A percentile compares a stretch with the other conserved stretches of the same genome.
phyloP scores from a whole-genome alignment of 768 basidiomycete genomes.

The Trametopsis cervina region DNA sequence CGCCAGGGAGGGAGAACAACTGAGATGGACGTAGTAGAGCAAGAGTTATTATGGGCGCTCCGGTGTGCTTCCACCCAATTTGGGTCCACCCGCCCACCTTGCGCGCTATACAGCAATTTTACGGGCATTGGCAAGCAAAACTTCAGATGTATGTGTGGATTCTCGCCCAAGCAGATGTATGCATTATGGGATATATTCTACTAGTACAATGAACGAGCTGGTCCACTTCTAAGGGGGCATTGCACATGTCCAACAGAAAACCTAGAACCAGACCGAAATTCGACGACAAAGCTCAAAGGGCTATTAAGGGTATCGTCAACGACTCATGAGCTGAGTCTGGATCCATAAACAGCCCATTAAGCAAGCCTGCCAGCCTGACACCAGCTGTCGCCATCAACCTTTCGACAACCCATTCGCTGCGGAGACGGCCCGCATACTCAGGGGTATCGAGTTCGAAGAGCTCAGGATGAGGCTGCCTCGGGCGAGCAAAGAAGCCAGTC shows the following conservation, averaged over 20 bases:
- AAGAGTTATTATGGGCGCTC: background rate
- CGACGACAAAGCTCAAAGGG: too few species aligned
- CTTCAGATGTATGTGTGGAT: too few species aligned
- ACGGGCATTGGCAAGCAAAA: too few species aligned
- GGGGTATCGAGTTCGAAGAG: slow-evolving; percentile 78
- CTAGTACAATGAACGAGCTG: too few species aligned
- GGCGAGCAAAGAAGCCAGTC: slow-evolving; percentile 7
- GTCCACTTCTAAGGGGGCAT: too few species aligned
- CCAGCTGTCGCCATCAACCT: slow-evolving; percentile 79
- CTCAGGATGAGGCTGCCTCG: slow-evolving; percentile 19
- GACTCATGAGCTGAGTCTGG: slow-evolving; percentile 10
- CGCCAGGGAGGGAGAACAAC: background rate
- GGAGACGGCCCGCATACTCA: slow-evolving; percentile 66
- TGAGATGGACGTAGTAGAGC: background rate
- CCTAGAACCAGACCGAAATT: too few species aligned
- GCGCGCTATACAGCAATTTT: too few species aligned
- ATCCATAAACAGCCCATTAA: slow-evolving; percentile 68
- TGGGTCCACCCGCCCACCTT: background rate
- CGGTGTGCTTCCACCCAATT: background rate
- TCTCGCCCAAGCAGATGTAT: too few species aligned
- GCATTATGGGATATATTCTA: too few species aligned
- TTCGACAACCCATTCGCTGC: slow-evolving; percentile 66
- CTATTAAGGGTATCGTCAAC: background rate
- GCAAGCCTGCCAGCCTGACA: slow-evolving; percentile 71
- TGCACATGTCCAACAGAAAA: too few species aligned